Evolutionary conservation across 2,329 filamentous ascomycete species (phyloP).

Genomic region (Fusarium sp.): DNA sequence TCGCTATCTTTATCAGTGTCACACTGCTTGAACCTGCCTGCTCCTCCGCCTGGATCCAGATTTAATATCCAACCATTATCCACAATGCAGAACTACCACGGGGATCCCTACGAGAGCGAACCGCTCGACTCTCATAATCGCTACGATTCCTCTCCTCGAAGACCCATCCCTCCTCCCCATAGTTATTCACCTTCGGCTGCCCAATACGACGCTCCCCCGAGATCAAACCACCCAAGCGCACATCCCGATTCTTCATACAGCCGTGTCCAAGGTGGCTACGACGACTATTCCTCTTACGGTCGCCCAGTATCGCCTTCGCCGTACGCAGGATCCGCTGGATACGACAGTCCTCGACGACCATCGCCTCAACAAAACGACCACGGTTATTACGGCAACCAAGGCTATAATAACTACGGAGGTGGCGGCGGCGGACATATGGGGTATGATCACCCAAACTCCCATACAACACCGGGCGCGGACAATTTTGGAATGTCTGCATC

Average conservation of each 20-base stretch:
- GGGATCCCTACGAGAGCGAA: conserved; percentile 50
- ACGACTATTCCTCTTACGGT: conserved; percentile 29
- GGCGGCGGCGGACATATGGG: conserved; percentile 37
- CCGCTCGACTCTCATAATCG: conserved; percentile 45
- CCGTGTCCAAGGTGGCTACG: conserved; percentile 29
- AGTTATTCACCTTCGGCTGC: conserved; percentile 32
- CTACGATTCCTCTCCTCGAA: conserved; percentile 38
- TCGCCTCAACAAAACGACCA: conserved; percentile 35
- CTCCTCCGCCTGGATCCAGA: conserved; percentile 25
- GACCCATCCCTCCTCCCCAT: conserved; percentile 35
- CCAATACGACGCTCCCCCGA: conserved; percentile 43
- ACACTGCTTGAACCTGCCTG: not conserved
- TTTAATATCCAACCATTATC: conserved; percentile 11
- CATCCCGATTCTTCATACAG: conserved; percentile 41
- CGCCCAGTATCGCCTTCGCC: conserved; percentile 29
- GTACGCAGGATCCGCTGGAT: conserved; percentile 34
- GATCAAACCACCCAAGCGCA: conserved; percentile 35
- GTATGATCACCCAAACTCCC: conserved; percentile 38
- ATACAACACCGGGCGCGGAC: conserved; percentile 69
- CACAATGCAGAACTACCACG: conserved; percentile 48
- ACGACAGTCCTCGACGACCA: conserved; percentile 37
- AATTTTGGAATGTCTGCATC: conserved; percentile 71
- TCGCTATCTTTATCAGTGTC: not conserved
- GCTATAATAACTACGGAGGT: conserved; percentile 30
- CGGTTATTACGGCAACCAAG: conserved; percentile 27